Base-by-base conservation (phyloP, 2,329 filamentous ascomycete genomes). In the Berkeleyomyces rouxiae region DNA sequence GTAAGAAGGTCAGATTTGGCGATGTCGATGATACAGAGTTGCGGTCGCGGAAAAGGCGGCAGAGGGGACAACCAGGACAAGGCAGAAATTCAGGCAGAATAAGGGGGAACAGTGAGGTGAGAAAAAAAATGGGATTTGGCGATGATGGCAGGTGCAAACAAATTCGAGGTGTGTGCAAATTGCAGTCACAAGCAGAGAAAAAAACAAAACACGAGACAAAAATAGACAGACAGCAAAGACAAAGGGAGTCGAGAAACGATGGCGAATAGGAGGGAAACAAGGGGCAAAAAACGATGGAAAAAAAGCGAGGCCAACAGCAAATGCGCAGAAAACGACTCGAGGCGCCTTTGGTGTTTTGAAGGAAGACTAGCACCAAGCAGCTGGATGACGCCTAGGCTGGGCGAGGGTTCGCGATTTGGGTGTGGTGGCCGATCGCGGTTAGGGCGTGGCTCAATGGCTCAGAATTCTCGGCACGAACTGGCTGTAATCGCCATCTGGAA, bases 91-190 rank as follows among this genome's bases (percentile, higher is more conserved):
- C 9, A 46, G 40, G 40, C 42, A 60, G 23, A 55, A 47, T 39
- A 13, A 23, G n/a, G 44, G 59, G n/a, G 44, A 43, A 43, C 23
- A 61, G 40, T 31, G 23, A 53, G 36, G 47, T 39, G 59, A 31
- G 49, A 53, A 43, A 55, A 42, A 53, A 51, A 69, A 60, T 65
- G 47, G 65, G 61, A 47, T 39, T 62, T 58, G 39, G 61, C 58
- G 53, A 62, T 62, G 37, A 42, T 62, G 53, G 51, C 16, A 59
- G 49, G 31, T 40, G 40, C 55, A 62, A 65, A 61, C 55, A 55
- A 59, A 58, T 36, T 11, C 31, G 33, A 53, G 23, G 39, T 37
- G 37, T 47, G 61, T 33, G 57, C 40, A 58, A 60, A 65, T 62
- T 60, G 60, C 60, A 63, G 53, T 43, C 47, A 31, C 46, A 63